phyloP scores from a whole-genome alignment of 495 filamentous ascomycete genomes.

The Tetracladium setigerum region DNA sequence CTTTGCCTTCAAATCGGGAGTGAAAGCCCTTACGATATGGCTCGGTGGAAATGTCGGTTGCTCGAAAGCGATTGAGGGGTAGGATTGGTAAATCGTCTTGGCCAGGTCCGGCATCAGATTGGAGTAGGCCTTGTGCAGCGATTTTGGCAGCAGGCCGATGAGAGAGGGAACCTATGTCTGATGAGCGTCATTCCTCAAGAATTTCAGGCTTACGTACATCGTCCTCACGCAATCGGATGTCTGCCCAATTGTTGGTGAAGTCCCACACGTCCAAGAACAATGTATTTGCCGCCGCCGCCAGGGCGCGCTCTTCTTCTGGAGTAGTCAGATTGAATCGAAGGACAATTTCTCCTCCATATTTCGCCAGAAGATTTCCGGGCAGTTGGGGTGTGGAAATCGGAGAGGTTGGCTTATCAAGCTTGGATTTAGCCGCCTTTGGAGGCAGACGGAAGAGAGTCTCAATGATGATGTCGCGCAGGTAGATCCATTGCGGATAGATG shows the following conservation, averaged over 20 bases:
- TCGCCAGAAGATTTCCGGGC: constrained; percentile 45
- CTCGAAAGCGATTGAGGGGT: constrained; percentile 36
- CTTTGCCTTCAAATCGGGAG: constrained; percentile 27
- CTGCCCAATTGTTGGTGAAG: constrained; percentile 74
- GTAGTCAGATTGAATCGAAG: constrained; percentile 77
- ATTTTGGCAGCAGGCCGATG: constrained; percentile 69
- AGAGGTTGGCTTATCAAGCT: constrained; percentile 10
- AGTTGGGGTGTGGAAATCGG: constrained; percentile 13
- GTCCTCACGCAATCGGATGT: constrained; percentile 72
- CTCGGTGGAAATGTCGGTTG: constrained; percentile 12
- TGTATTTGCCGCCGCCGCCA: constrained; percentile 65
- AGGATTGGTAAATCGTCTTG: constrained; percentile 68
- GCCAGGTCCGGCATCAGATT: constrained; percentile 77
- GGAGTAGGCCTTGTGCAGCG: constrained; percentile 64
- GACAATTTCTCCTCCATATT: constrained; percentile 78
- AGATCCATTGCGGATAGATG: constrained; percentile 37
- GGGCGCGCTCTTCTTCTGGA: constrained; percentile 58
- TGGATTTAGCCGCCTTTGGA: constrained; percentile 17
- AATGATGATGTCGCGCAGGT: constrained; percentile 58
- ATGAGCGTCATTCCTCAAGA: constrained; percentile 4
- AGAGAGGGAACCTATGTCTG: constrained; percentile 58
- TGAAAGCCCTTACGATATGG: constrained; percentile 15
- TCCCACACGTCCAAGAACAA: constrained; percentile 89
- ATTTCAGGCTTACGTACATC: constrained; percentile 45
- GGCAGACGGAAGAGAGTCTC: constrained; percentile 54